Base-by-base conservation (phyloP, 2,329 filamentous ascomycete genomes). In the Aspergillus chevalieri region DNA sequence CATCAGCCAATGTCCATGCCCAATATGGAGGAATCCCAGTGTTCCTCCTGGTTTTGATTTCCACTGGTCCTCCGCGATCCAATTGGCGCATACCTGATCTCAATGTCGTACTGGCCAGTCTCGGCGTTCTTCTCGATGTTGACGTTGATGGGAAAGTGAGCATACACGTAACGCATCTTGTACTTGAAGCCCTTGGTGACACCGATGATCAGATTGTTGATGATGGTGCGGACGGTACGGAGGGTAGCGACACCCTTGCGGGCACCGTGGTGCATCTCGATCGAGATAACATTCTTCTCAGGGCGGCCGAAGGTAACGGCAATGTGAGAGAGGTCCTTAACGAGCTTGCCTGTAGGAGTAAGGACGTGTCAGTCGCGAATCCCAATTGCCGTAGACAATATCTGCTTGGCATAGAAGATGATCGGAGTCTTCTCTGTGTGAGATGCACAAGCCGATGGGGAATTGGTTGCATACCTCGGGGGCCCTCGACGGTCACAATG, bases 111-210 rank as follows among this genome's bases (percentile, higher is more conserved):
- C 66, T 85, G 78, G 65, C 85, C 91, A 58, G 89, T 93, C 80
- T 97, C 93, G 71, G 76, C 74, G 84, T 92, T 92, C 87, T 96
- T 91, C 69, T 95, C 90, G 65, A 98, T 78, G 83, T 96, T 97
- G 81, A 98, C 92, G 84, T 98, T 98, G 89, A 98, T 98, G 78
- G 93, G 93, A 75, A 98, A 98, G 86, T 98, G 93, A 75, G 93
- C 93, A 77, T 98, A 98, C 78, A 98, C 93, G 82, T 98, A 98
- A 72, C 94, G 89, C 92, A 98, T 97, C 89, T 98, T 98, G 87
- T 98, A 98, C 82, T 94, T 94, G 89, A 87, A 98, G 66, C 93
- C 93, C 83, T 92, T 95, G 75, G 93, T 98, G 64, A 98, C 93
- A 77, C 93, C 93, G 69, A 91, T 85, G 77, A 98, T 88, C 79